These are phyloP conservation scores for Phytopythium aichiense DNA, from an alignment of 352 stramenopile species.

Conservation along the genomic window DNA sequence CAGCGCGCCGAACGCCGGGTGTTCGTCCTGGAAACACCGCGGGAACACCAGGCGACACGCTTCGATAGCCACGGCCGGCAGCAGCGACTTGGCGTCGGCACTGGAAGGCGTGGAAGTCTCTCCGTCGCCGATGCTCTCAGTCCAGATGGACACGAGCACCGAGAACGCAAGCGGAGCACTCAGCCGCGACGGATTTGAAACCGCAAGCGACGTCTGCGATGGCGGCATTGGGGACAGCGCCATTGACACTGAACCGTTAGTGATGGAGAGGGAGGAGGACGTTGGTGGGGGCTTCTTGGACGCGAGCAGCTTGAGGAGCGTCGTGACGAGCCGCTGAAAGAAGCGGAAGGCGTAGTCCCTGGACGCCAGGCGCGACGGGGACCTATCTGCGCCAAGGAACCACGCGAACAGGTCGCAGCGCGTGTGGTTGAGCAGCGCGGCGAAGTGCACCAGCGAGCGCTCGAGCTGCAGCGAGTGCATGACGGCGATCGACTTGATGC, in stretches of 20 bases:
- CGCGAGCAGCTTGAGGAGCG: slow-evolving; percentile 27
- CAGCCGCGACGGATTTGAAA: background rate
- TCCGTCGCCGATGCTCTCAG: slow-evolving; percentile 63
- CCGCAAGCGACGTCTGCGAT: too few relatives aligned
- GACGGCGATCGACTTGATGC: slow-evolving; percentile 68
- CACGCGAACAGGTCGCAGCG: slow-evolving; percentile 64
- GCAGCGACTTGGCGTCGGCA: slow-evolving; percentile 14
- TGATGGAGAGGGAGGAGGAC: slow-evolving; percentile 8
- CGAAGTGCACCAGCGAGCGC: slow-evolving; percentile 57
- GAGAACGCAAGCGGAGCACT: slow-evolving; percentile 27
- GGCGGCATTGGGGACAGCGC: background rate
- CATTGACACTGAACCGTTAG: background rate
- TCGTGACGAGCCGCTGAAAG: slow-evolving; percentile 50
- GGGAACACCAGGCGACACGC: slow-evolving; percentile 39
- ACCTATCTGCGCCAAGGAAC: slow-evolving; percentile 57
- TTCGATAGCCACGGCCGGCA: slow-evolving; percentile 30
- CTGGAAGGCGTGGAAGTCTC: slow-evolving; percentile 17
- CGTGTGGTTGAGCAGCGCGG: slow-evolving; percentile 33
- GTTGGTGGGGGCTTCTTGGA: slow-evolving; percentile 23
- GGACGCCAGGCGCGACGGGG: slow-evolving; percentile 18
- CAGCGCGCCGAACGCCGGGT: slow-evolving; percentile 23
- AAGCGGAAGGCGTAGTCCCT: slow-evolving; percentile 60
- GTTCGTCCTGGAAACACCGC: slow-evolving; percentile 29
- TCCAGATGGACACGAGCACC: slow-evolving; percentile 46
- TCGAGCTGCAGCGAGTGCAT: slow-evolving; percentile 71